Conservation (phyloP, 257 asterid genomes). For the Misopates orontium region DNA sequence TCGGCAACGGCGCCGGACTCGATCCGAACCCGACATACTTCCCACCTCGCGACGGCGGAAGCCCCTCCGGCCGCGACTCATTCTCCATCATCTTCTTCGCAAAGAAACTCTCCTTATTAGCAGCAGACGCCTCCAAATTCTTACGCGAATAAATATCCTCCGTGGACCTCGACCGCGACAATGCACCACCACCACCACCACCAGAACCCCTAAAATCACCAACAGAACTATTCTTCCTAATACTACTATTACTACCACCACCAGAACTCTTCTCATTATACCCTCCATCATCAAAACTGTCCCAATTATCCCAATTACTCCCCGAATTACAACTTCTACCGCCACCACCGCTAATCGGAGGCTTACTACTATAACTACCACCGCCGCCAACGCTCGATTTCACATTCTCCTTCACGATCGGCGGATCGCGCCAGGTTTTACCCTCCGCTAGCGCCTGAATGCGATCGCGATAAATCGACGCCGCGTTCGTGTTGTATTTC, state of each 20-base stretch:
- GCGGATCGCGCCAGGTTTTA: slow-evolving; percentile 86
- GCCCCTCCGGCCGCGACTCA: slow-evolving; percentile 71
- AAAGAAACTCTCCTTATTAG: slow-evolving; percentile 71
- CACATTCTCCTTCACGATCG: slow-evolving; percentile 61
- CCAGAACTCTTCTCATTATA: slow-evolving; percentile 38
- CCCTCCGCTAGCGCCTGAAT: slow-evolving; percentile 91
- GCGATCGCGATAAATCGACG: slow-evolving; percentile 74
- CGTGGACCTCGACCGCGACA: slow-evolving; percentile 65
- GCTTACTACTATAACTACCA: slow-evolving; percentile 39
- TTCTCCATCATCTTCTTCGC: slow-evolving; percentile 69
- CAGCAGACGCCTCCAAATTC: slow-evolving; percentile 80
- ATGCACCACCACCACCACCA: slow-evolving; percentile 45
- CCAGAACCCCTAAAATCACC: slow-evolving; percentile 78
- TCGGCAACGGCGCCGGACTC: slow-evolving; percentile 46
- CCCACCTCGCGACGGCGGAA: slow-evolving; percentile 94
- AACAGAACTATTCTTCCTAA: slow-evolving; percentile 71
- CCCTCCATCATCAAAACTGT: slow-evolving; percentile 61
- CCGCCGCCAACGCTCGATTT: slow-evolving; percentile 21
- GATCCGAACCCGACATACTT: slow-evolving; percentile 95
- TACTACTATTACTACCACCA: slow-evolving; percentile 43
- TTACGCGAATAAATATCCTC: slow-evolving; percentile 61
- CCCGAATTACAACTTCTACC: slow-evolving; percentile 36
- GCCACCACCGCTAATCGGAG: slow-evolving; percentile 54
- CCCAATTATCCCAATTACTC: slow-evolving; percentile 84
- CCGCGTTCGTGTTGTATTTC: slow-evolving; percentile 79